These are phyloP conservation scores for Xylaria acuta DNA, from an alignment of 495 filamentous ascomycete species.

Conservation along the genomic window DNA sequence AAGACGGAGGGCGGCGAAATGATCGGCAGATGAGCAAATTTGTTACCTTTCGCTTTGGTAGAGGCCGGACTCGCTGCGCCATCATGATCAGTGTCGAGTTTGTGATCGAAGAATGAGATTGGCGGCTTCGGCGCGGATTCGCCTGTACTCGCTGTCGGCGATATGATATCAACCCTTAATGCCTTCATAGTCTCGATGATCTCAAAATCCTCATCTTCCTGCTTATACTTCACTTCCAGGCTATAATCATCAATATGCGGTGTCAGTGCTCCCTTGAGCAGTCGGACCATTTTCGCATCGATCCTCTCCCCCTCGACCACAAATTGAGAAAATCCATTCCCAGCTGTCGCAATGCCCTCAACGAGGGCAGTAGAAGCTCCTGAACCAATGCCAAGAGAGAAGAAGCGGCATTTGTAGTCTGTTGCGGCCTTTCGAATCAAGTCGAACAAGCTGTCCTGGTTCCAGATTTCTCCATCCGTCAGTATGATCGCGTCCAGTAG, in stretches of 20 bases:
- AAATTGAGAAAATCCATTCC: constrained; percentile 69
- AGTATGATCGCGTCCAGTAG: constrained; percentile 67
- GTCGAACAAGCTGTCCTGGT: constrained; percentile 59
- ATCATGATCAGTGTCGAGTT: constrained; percentile 49
- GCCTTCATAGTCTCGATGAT: constrained; percentile 61
- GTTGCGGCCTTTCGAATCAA: constrained; percentile 45
- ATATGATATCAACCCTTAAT: constrained; percentile 39
- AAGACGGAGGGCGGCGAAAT: constrained; percentile 61
- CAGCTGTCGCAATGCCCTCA: constrained; percentile 70
- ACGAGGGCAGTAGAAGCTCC: constrained; percentile 68
- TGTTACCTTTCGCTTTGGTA: constrained; percentile 36
- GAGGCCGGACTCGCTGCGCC: constrained; percentile 36
- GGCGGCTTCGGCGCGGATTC: constrained; percentile 5
- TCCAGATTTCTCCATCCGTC: constrained; percentile 75
- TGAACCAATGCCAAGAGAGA: constrained; percentile 67
- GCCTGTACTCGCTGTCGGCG: background rate
- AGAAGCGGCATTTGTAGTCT: constrained; percentile 12
- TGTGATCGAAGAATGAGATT: constrained; percentile 62
- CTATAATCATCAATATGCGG: constrained; percentile 66
- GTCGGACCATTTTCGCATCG: constrained; percentile 67
- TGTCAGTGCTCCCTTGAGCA: constrained; percentile 71
- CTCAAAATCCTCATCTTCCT: constrained; percentile 61
- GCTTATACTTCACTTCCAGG: constrained; percentile 64
- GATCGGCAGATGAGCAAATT: constrained; percentile 55
- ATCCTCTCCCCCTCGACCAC: constrained; percentile 65